phyloP scores from a whole-genome alignment of 805 yeast species.

The Kuraishia piskuri region DNA sequence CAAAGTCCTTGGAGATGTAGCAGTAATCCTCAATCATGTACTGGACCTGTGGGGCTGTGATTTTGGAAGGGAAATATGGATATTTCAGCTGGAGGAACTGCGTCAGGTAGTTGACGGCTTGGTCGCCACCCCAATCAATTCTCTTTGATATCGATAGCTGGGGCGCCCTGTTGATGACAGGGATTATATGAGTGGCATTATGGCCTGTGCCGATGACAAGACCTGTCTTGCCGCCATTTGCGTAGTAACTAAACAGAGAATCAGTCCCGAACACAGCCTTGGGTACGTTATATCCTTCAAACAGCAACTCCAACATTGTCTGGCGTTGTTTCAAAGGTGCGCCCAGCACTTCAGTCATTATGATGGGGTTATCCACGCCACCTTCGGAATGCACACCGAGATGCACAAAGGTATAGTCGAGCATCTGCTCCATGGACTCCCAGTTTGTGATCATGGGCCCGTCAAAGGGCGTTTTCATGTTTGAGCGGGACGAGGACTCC shows the following conservation, averaged over 20 bases:
- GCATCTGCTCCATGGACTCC: conserved; percentile 77
- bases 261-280: conserved; percentile 77
- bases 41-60: conserved; percentile 56
- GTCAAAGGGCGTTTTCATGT: conserved; percentile 76
- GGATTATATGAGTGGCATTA: conserved; percentile 76
- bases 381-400: conserved; percentile 52
- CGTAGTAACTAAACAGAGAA: conserved; percentile 66
- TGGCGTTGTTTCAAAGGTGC: conserved; percentile 62
- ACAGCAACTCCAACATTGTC: conserved; percentile 72
- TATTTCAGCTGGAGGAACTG: conserved; percentile 69
- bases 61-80: conserved; percentile 80
- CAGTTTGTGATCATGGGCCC: conserved; percentile 84
- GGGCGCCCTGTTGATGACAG: conserved; percentile 68
- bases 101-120: conserved; percentile 54
- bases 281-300: conserved; percentile 76
- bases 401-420: conserved; percentile 80
- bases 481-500: conserved; percentile 61
- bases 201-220: conserved; percentile 79
- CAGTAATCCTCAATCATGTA: conserved; percentile 68
- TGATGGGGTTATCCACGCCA: conserved; percentile 65
- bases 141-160: conserved; percentile 62
- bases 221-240: conserved; percentile 53
- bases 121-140: conserved; percentile 88
- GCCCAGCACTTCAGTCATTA: conserved; percentile 73
- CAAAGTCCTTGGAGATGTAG: conserved; percentile 64